A percentile compares a stretch with the other conserved stretches of the same genome.
Evolutionary conservation across 2,329 filamentous ascomycete genomes (phyloP).

Genomic region (Colletotrichum chrysophilum): DNA sequence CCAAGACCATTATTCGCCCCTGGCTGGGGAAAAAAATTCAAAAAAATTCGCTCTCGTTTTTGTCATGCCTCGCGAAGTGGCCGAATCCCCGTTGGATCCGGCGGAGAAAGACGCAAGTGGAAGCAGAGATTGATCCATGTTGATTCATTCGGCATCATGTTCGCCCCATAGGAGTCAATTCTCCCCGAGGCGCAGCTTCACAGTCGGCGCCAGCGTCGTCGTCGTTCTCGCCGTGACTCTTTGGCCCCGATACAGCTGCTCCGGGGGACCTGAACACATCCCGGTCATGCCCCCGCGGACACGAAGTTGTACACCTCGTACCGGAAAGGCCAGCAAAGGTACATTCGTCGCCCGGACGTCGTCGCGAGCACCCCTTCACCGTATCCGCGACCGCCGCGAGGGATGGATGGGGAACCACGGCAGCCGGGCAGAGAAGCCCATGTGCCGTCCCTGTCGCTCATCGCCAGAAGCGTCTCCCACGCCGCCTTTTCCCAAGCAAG

Average conservation of each 20-base stretch:
- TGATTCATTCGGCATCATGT: conserved; percentile 1
- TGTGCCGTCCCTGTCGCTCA: conserved; percentile 22
- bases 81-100: not conserved
- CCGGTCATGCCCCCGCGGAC: not conserved
- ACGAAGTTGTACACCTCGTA: not conserved
- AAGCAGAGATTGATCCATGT: not conserved
- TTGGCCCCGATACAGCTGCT: not conserved
- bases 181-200: not conserved
- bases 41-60: not conserved
- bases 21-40: not conserved
- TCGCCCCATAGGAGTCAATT: not conserved
- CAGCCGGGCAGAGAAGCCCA: not conserved
- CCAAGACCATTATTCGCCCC: not conserved
- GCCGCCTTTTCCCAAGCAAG: not conserved
- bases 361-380: not conserved
- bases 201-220: conserved; percentile 7
- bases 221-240: not conserved
- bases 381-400: conserved; percentile 12
- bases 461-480: conserved; percentile 1
- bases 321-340: not conserved
- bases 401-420: conserved; percentile 1
- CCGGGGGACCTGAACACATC: not conserved
- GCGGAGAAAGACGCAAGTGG: not conserved
- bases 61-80: not conserved
- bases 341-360: not conserved